These are phyloP conservation scores for Salvia miltiorrhiza DNA, from an alignment of 257 asterid genomes.

Conservation along the genomic window DNA sequence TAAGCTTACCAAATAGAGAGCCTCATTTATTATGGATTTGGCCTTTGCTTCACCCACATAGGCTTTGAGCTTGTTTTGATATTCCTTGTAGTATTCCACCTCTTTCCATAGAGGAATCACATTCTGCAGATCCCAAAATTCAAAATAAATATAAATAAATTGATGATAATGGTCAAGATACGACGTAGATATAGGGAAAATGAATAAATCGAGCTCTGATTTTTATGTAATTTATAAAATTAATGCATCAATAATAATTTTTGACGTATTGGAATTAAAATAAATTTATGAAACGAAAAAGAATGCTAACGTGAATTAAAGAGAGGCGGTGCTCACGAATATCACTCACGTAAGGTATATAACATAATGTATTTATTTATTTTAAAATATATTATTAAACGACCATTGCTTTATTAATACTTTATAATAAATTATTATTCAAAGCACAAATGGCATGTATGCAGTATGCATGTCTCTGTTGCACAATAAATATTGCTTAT, in stretches of 20 bases:
- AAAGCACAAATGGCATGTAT: neutral
- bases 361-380: too few relatives aligned
- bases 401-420: neutral
- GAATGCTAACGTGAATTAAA: too few relatives aligned
- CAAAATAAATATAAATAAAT: neutral
- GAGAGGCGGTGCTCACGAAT: too few relatives aligned
- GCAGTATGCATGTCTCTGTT: neutral
- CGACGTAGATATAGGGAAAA: too few relatives aligned
- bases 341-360: too few relatives aligned
- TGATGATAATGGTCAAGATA: neutral
- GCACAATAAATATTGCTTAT: neutral
- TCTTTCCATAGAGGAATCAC: constrained; percentile 92
- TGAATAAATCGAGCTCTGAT: too few relatives aligned
- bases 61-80: constrained; percentile 44
- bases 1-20: constrained; percentile 69
- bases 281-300: too few relatives aligned
- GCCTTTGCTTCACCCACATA: constrained; percentile 48
- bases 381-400: too few relatives aligned
- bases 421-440: neutral
- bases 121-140: constrained; percentile 36
- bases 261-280: too few relatives aligned
- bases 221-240: too few relatives aligned
- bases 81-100: constrained; percentile 74
- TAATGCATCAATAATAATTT: too few relatives aligned
- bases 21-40: constrained; percentile 38